Evolutionary conservation across 768 basidiomycete species (phyloP), one percentile per base, ranked within the genome.

Genomic region (Boletus rex-veris): DNA sequence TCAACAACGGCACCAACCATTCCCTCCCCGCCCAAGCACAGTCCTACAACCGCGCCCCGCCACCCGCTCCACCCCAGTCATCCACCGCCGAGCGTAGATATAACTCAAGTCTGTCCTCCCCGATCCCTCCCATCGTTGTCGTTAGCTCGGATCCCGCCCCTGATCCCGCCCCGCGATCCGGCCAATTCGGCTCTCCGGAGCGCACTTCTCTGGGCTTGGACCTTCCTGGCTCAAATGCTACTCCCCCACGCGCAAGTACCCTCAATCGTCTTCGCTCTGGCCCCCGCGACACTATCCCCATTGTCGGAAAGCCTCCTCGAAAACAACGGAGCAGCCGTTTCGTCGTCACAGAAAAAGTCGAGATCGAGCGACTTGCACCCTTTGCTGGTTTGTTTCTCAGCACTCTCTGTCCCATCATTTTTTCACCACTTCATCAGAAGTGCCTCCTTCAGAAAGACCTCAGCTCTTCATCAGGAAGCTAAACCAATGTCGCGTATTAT

Each of bases 291-390:
- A 98, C 92, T 41, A 98, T 98, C 54, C 93, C 96, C 41, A 90
- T 96, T 64, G 86, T 91, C 14, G 94, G 93, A 31, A 98, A 98
- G 67, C 94, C 93, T 19, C 93, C 97, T 24, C 85, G 96, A 64
- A 99, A 98, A 72, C 97, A 99, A 74, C 82, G 95, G 61, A 98
- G 94, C 75, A 94, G 91, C 68, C 83, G 97, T 57, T 98, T 99
- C 64, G 88, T 98, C 46, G 89, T 96, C 55, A 90, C 90, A 2
- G 97, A 98, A 75, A 92, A 86, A 75, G 92, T 97, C 36, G 96
- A 98, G 60, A 92, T 99, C 55, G 92, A 98, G 73, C 85, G 89
- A 65, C 79, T 98, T 48, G 92, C 95, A 14, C 84, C 88, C 7
- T 98, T 99, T 75, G 75, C 82, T 70, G 92, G 93, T 92, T 42